Conservation (phyloP, 2,329 filamentous ascomycete genomes). For the Samsoniella hepiali region DNA sequence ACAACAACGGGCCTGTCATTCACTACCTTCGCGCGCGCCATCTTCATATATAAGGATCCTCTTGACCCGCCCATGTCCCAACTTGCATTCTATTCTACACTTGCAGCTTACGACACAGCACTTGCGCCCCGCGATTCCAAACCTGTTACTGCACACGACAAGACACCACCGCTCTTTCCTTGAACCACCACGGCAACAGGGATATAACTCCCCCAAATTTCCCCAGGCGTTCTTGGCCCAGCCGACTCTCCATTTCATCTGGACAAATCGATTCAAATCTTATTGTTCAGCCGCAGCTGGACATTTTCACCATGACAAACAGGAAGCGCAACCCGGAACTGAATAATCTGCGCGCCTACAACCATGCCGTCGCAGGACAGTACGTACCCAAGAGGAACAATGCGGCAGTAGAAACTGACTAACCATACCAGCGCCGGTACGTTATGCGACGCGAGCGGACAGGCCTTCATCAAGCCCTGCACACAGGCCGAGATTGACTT, state of each 20-base stretch:
- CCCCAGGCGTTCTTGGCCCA: neutral
- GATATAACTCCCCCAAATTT: neutral
- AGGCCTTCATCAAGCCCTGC: slow-evolving; percentile 92
- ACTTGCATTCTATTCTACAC: neutral
- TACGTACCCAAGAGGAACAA: slow-evolving; percentile 42
- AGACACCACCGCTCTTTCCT: neutral
- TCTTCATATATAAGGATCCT: neutral
- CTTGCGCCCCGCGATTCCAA: neutral
- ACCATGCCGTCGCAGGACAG: slow-evolving; percentile 80
- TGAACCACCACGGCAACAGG: neutral
- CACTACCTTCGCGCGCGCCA: neutral
- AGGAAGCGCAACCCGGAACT: slow-evolving; percentile 49
- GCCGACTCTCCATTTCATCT: neutral
- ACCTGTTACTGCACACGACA: neutral
- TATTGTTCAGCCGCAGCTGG: neutral
- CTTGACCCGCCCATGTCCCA: neutral
- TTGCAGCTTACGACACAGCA: neutral
- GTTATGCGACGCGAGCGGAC: slow-evolving; percentile 76
- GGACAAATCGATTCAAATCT: neutral
- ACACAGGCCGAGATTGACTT: slow-evolving; percentile 82
- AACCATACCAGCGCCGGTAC: slow-evolving; percentile 71
- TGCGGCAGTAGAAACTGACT: neutral
- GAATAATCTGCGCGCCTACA: slow-evolving; percentile 64
- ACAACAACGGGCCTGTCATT: neutral
- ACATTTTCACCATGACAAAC: slow-evolving; percentile 24